A percentile compares a stretch with the other conserved stretches of the same genome.
Evolutionary conservation across 805 yeast genomes (phyloP).

Genomic region (Kluyveromyces nonfermentans): DNA sequence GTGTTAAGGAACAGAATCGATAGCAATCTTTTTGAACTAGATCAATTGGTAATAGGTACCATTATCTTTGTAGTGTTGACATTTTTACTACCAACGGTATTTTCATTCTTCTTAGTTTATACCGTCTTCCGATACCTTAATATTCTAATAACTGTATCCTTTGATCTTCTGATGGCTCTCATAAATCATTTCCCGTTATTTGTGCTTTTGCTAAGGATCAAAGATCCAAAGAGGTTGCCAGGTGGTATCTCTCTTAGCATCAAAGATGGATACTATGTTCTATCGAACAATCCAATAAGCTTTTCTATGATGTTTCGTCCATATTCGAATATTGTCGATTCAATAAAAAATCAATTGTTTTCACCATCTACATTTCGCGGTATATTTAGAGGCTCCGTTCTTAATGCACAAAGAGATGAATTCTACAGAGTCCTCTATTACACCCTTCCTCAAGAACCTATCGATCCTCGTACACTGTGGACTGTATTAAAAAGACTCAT

Average conservation of each 20-base stretch:
- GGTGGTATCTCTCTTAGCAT: constrained; percentile 40
- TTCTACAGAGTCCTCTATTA: constrained; percentile 45
- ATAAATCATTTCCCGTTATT: constrained; percentile 84
- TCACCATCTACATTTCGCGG: constrained; percentile 33
- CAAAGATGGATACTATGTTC: constrained; percentile 15
- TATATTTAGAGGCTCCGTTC: constrained; percentile 36
- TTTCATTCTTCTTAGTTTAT: constrained; percentile 75
- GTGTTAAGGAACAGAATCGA: constrained; percentile 80
- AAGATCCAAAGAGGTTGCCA: constrained; percentile 64
- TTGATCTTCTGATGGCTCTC: constrained; percentile 53
- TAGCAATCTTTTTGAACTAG: constrained; percentile 72
- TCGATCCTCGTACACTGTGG: constrained; percentile 15
- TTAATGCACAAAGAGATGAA: constrained; percentile 38
- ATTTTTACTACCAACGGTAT: constrained; percentile 76
- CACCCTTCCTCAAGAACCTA: constrained; percentile 37
- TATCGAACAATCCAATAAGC: constrained; percentile 39
- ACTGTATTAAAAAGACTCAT: constrained; percentile 10
- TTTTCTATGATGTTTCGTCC: constrained; percentile 40
- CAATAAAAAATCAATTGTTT: constrained; percentile 35
- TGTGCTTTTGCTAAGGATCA: constrained; percentile 65
- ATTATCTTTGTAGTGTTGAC: constrained; percentile 70
- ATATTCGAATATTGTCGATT: constrained; percentile 33
- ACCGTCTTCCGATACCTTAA: constrained; percentile 47
- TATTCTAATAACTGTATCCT: constrained; percentile 37
- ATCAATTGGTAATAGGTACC: constrained; percentile 83